Base-by-base conservation (phyloP, 1,284 basidiomycete genomes). In the Singerocomus rubriflavus region DNA sequence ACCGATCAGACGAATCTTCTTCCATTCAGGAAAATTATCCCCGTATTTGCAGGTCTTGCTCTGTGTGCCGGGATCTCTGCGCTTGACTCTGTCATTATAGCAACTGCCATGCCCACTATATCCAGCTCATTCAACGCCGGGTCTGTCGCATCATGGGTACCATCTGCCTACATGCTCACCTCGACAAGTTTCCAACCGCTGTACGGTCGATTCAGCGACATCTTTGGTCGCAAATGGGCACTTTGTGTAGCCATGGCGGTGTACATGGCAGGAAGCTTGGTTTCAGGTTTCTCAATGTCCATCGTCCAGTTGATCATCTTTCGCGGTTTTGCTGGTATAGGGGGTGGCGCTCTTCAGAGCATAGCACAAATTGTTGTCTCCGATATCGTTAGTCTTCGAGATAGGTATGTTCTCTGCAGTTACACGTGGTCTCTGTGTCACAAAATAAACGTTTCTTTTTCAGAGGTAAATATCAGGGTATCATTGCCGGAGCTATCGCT, bases 1-100 rank as follows among this genome's bases (percentile, higher is more conserved):
- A 82, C 82, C 6, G 88, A 91, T 69, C 88, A 91, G 67, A 90
- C 87, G 13, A 89, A 88, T 60, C 74, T 88, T 17, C 75, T 91
- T 5, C 88, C 88, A 0, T 78, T 80, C 63, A 77, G 73, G 54
- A 84, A 83, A 60, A 74, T 89, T 35, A 66, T 88, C 14, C 71
- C 80, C 10, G 78, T 86, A 7, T 86, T 88, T 56, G 61, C 73
- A 2, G 80, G 84, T 8, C 72, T 88, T 27, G 73, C 80, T 6
- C 71, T 87, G 26, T 82, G 82, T 52, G 77, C 78, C 39, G 66
- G 82, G 13, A 74, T 85, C 29, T 73, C 78, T 0, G 74, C 78
- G 1, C 69, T 84, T 1, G 83, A 85, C 57, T 81, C 81, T 7
- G 81, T 81, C 6, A 82, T 88, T 48, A 79, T 88, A 5, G 83